A percentile compares a stretch with the other conserved stretches of the same genome.
Evolutionary conservation across 805 yeast genomes (phyloP).

Genomic region (Myxozyma mucilagina): DNA sequence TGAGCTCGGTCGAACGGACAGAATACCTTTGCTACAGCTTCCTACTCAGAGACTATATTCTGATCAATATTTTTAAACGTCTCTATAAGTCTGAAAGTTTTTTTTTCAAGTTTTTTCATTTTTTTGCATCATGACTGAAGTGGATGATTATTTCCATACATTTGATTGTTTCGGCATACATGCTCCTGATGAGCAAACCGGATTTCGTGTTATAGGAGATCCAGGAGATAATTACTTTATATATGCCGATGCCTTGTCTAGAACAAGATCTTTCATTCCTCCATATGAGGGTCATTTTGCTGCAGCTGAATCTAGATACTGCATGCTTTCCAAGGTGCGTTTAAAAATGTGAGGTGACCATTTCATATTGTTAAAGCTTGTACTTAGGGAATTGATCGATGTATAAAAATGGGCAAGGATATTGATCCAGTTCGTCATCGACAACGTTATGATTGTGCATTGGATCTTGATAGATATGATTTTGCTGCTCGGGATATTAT

Average conservation of each 20-base stretch:
- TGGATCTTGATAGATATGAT: conserved; percentile 1
- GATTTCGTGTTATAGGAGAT: not conserved
- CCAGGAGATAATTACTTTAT: not conserved
- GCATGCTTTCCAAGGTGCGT: conserved; percentile 4
- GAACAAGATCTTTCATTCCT: conserved; percentile 3
- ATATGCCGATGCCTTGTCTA: not conserved
- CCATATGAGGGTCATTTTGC: conserved; percentile 4
- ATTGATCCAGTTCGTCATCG: conserved; percentile 2
- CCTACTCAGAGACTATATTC: not conserved
- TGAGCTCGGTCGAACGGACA: not conserved
- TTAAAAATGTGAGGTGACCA: not conserved
- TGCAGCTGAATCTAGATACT: conserved; percentile 5
- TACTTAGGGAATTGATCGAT: conserved; percentile 1
- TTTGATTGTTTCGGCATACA: conserved; percentile 6
- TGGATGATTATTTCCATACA: conserved; percentile 6
- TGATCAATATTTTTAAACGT: not conserved
- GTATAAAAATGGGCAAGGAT: not conserved
- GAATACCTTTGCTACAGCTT: not conserved
- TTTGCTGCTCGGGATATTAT: conserved; percentile 6
- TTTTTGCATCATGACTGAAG: not conserved
- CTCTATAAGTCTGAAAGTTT: no score
- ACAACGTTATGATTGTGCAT: conserved; percentile 8
- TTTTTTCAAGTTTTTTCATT: no score
- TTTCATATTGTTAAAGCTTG: not conserved
- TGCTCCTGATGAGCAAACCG: not conserved